Evolutionary conservation across 768 basidiomycete species (phyloP).

Genomic region (Guyanaporus albipodus): DNA sequence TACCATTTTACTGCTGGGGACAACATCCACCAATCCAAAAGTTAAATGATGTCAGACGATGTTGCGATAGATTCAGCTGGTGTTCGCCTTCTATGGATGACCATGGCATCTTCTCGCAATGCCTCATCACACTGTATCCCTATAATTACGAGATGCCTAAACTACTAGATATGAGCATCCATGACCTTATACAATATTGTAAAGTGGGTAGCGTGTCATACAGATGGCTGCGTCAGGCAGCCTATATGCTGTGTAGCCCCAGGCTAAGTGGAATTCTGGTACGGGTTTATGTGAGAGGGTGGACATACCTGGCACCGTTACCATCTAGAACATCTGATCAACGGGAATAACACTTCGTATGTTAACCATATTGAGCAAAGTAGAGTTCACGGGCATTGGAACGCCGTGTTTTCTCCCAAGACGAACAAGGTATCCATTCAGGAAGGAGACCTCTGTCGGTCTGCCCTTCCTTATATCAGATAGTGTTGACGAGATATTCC

Average conservation of each 20-base stretch:
- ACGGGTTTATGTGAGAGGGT: background rate
- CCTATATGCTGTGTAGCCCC: background rate
- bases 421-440: constrained; percentile 76
- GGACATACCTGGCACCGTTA: constrained; percentile 9
- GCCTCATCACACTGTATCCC: too few relatives aligned
- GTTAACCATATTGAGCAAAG: constrained; percentile 56
- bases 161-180: too few relatives aligned
- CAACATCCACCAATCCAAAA: too few relatives aligned
- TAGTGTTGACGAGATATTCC: constrained; percentile 81
- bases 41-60: too few relatives aligned
- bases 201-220: background rate
- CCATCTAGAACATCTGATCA: constrained; percentile 37
- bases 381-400: constrained; percentile 51
- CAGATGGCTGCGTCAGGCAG: background rate
- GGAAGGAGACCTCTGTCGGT: constrained; percentile 71
- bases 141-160: too few relatives aligned
- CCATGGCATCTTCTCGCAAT: too few relatives aligned
- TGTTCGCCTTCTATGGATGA: too few relatives aligned
- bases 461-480: constrained; percentile 59
- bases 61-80: too few relatives aligned
- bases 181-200: too few relatives aligned
- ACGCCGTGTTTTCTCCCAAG: constrained; percentile 58
- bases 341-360: constrained; percentile 54
- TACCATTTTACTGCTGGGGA: too few relatives aligned
- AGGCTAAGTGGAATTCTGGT: constrained; percentile 1